Percentiles rank a stretch among this genome's conserved stretches.
phyloP scores from a whole-genome alignment of 2,329 filamentous ascomycete genomes.

The Acephala macrosclerotiorum region DNA sequence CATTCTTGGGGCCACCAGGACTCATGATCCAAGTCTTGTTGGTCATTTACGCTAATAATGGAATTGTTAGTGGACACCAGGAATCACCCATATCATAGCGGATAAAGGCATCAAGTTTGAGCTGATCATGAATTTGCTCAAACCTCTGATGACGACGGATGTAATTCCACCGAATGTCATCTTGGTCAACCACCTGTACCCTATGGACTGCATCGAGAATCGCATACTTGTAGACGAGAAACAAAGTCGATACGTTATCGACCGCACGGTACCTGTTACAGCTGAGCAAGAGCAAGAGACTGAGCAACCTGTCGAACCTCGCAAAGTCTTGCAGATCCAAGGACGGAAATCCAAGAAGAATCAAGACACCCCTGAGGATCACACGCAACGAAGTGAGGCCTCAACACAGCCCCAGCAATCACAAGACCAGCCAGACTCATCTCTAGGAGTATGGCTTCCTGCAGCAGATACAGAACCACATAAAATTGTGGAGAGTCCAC shows the following conservation, averaged over 20 bases:
- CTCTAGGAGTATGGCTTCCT: conserved; percentile 16
- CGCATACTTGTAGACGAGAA: conserved; percentile 63
- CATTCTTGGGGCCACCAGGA: background rate
- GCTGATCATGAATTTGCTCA: conserved; percentile 67
- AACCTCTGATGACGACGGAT: conserved; percentile 27
- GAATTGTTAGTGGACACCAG: conserved; percentile 48
- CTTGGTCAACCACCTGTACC: conserved; percentile 74
- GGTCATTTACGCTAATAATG: background rate
- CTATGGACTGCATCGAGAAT: conserved; percentile 71
- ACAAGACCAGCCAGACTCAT: conserved; percentile 39
- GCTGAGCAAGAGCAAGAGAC: background rate
- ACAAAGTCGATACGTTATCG: conserved; percentile 61
- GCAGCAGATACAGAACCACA: background rate
- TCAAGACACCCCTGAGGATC: background rate
- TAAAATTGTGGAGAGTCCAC: conserved; percentile 15
- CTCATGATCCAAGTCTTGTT: background rate
- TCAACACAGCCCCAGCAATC: conserved; percentile 40
- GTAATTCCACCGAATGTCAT: conserved; percentile 49
- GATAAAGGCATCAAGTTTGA: conserved; percentile 72
- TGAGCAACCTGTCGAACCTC: background rate
- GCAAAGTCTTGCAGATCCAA: background rate
- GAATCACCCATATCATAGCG: conserved; percentile 80
- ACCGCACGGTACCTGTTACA: conserved; percentile 47
- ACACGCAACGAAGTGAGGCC: background rate
- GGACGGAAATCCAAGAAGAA: conserved; percentile 8